Evolutionary conservation across 108 stramenopile genomes (phyloP).

Genomic region (Phaeodactylum tricornutum): DNA sequence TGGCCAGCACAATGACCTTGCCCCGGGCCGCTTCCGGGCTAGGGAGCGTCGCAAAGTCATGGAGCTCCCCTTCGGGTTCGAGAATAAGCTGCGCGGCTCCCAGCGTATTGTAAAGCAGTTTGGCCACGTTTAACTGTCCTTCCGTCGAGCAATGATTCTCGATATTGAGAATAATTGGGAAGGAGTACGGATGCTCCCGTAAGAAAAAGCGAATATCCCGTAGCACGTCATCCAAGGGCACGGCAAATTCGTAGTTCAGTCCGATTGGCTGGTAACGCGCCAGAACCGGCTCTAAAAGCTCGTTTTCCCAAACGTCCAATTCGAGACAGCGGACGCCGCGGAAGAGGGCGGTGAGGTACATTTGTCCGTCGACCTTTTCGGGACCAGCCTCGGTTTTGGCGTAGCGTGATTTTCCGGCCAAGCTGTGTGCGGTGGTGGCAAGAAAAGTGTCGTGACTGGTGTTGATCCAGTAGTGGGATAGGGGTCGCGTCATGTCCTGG

Average conservation of each 20-base stretch:
- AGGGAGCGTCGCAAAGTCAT: constrained; percentile 33
- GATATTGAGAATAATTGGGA: constrained; percentile 85
- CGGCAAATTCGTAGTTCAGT: constrained; percentile 3
- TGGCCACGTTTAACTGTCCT: constrained; percentile 69
- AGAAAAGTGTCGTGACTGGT: constrained; percentile 91
- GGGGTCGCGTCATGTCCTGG: constrained; percentile 83
- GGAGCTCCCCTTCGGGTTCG: constrained; percentile 25
- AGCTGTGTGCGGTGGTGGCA: constrained; percentile 6
- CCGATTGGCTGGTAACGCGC: constrained; percentile 6
- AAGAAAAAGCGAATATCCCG: constrained; percentile 32
- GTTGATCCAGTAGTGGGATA: constrained; percentile 85
- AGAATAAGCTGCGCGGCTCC: constrained; percentile 29
- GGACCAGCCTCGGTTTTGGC: constrained; percentile 1
- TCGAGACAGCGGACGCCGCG: constrained; percentile 84
- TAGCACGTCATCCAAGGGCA: constrained; percentile 31
- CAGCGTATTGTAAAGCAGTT: constrained; percentile 37
- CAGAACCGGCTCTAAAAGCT: constrained; percentile 34
- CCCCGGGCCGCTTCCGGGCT: constrained; percentile 65
- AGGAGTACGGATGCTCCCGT: constrained; percentile 43
- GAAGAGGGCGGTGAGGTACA: constrained; percentile 48
- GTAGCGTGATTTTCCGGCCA: constrained; percentile 1
- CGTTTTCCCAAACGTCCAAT: constrained; percentile 84
- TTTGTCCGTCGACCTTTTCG: constrained; percentile 35
- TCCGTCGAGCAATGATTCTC: constrained; percentile 88
- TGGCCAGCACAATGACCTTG: constrained; percentile 73